Base-by-base conservation (phyloP, 768 basidiomycete species). In the Leccinellum albellum region DNA sequence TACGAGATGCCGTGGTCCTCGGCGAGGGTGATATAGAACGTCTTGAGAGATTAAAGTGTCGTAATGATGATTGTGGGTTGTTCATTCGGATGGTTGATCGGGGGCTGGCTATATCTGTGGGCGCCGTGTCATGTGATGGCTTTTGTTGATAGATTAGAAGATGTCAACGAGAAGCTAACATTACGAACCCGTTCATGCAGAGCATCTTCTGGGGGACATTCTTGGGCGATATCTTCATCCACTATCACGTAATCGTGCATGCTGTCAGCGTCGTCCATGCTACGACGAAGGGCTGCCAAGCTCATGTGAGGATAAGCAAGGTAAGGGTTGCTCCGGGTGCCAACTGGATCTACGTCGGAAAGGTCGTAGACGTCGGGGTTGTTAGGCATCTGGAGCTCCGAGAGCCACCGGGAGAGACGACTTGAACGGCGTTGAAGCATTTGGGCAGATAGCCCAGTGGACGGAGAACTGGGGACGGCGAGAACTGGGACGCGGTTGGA, bases 401-500 rank as follows among this genome's bases (percentile, higher is more conserved):
- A 68, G 17, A 81, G 70, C 79, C 79, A 80, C n/a, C 67, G 73
- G 35, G 77, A 75, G 40, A 79, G 62, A 51, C 68, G 77, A 59
- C 74, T 76, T 15, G 76, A 72, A 35, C 74, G 73, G 20, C 73
- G 74, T 17, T 68, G 70, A 58, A 75, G 60, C 9, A 58, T 54
- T n/a, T 37, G 44, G 0, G 57, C 17, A 5, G 59, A 31, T 12
- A 53, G 56, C 13, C 17, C 33, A 14, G 57, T 50, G 45, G 58
- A 45, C 6, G 54, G 49, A 0, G 52, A 21, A 37, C 62, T 58
- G 32, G 59, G 50, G 20, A 70, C 63, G 26, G 33, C 6, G 49
- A 32, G 29, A 13, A 42, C 14, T 28, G 59, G 40, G 45, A 49
- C 52, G 63, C 58, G 62, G 31, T 63, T 31, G 24, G 61, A 69